Conservation (phyloP, 2,329 filamentous ascomycete species). For the Shiraia bambusicola region DNA sequence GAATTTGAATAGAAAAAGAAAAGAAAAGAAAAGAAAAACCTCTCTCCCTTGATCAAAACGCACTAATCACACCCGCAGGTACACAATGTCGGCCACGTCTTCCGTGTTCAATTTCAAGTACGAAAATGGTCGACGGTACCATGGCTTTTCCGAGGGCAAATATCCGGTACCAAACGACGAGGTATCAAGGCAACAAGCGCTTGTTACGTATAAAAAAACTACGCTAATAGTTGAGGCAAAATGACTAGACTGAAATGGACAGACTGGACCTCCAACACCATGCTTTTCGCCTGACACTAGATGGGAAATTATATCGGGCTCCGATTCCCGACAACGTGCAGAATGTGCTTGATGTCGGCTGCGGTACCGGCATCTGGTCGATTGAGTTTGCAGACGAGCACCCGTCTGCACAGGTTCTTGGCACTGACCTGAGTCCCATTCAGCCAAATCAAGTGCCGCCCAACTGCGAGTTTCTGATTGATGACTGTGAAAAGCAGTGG, state of each 20-base stretch:
- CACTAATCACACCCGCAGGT: conserved; percentile 10
- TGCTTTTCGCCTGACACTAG: conserved; percentile 36
- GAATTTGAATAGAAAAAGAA: too few relatives aligned
- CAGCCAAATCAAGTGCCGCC: conserved; percentile 35
- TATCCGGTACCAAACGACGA: conserved; percentile 39
- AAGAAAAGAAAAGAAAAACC: too few relatives aligned
- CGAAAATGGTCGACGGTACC: conserved; percentile 37
- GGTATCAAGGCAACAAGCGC: too few relatives aligned
- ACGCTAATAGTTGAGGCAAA: too few relatives aligned
- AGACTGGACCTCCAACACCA: conserved; percentile 39
- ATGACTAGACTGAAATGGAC: conserved; percentile 34
- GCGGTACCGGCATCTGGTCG: conserved; percentile 39
- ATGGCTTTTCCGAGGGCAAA: conserved; percentile 34
- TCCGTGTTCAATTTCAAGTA: conserved; percentile 35
- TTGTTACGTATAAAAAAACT: too few relatives aligned
- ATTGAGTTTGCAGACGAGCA: conserved; percentile 37
- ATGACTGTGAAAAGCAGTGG: conserved; percentile 55
- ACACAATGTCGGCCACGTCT: conserved; percentile 35
- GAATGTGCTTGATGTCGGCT: conserved; percentile 36
- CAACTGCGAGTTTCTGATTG: conserved; percentile 40
- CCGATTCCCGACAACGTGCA: conserved; percentile 31
- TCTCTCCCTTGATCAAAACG: not conserved
- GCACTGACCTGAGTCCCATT: conserved; percentile 40
- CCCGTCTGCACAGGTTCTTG: conserved; percentile 36
- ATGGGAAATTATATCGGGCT: conserved; percentile 32